These are phyloP conservation scores for Eugenia klotzschiana DNA, from an alignment of 441 rosid species.

Conservation along the genomic window DNA sequence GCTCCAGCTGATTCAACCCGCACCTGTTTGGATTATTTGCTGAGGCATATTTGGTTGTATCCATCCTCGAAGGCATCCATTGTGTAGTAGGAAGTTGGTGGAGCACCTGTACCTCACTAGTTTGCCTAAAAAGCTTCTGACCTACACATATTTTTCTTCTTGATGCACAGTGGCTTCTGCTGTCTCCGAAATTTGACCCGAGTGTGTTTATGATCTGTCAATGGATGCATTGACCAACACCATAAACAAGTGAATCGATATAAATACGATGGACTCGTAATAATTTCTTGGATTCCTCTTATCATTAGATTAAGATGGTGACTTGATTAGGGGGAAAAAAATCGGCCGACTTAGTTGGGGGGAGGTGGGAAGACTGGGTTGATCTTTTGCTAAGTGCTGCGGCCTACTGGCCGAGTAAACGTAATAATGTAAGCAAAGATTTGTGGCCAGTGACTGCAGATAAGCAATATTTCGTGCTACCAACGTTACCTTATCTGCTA, in stretches of 20 bases:
- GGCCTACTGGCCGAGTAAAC: background rate
- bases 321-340: background rate
- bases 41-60: no score
- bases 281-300: background rate
- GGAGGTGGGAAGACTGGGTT: no score
- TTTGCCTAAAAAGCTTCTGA: no score
- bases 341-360: background rate
- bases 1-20: no score
- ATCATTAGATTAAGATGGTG: background rate
- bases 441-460: background rate
- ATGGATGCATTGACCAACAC: background rate
- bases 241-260: background rate
- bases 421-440: background rate
- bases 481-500: background rate
- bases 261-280: background rate
- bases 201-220: background rate
- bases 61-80: no score
- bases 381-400: background rate
- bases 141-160: background rate
- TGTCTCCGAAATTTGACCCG: background rate
- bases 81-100: no score
- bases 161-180: background rate
- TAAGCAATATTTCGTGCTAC: background rate
- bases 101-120: no score
- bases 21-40: no score